These are phyloP conservation scores for Pseudonitzschia pungens DNA, from an alignment of 108 stramenopile species.

Conservation along the genomic window DNA sequence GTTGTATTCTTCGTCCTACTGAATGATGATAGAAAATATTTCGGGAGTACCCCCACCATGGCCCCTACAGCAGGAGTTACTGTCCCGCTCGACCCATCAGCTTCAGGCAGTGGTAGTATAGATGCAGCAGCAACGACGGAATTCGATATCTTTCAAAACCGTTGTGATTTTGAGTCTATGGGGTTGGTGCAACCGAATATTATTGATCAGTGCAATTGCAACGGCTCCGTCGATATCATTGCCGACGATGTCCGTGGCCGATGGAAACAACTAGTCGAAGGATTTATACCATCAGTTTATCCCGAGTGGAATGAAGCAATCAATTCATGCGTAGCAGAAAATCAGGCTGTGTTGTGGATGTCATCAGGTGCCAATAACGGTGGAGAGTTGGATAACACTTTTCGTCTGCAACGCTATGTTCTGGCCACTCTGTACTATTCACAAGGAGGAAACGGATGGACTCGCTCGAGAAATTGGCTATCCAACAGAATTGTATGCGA, in stretches of 20 bases:
- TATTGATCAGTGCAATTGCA: slow-evolving; percentile 39
- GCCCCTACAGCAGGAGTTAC: slow-evolving; percentile 21
- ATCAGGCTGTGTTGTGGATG: slow-evolving; percentile 36
- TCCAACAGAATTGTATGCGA: slow-evolving; percentile 20
- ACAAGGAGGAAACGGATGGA: slow-evolving; percentile 28
- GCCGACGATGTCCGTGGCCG: slow-evolving; percentile 30
- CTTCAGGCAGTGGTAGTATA: slow-evolving; percentile 18
- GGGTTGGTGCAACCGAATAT: slow-evolving; percentile 26
- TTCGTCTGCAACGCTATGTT: slow-evolving; percentile 21
- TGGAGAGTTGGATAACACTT: slow-evolving; percentile 18
- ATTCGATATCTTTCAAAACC: slow-evolving; percentile 17
- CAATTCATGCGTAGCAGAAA: slow-evolving; percentile 28
- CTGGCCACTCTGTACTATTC: slow-evolving; percentile 25
- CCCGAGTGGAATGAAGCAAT: slow-evolving; percentile 25
- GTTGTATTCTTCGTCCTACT: slow-evolving; percentile 31
- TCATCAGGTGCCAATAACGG: slow-evolving; percentile 35
- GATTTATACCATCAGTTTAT: slow-evolving; percentile 26
- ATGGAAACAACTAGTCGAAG: slow-evolving; percentile 4
- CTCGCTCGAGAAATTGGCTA: slow-evolving; percentile 21
- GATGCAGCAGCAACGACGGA: slow-evolving; percentile 25
- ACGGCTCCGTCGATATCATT: slow-evolving; percentile 6
- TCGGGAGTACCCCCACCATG: slow-evolving; percentile 2
- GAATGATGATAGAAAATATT: slow-evolving; percentile 17
- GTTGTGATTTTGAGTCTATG: slow-evolving; percentile 23
- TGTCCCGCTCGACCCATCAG: slow-evolving; percentile 26